phyloP scores from a whole-genome alignment of 2,329 filamentous ascomycete genomes.

The Reticulascus tulasneorum region DNA sequence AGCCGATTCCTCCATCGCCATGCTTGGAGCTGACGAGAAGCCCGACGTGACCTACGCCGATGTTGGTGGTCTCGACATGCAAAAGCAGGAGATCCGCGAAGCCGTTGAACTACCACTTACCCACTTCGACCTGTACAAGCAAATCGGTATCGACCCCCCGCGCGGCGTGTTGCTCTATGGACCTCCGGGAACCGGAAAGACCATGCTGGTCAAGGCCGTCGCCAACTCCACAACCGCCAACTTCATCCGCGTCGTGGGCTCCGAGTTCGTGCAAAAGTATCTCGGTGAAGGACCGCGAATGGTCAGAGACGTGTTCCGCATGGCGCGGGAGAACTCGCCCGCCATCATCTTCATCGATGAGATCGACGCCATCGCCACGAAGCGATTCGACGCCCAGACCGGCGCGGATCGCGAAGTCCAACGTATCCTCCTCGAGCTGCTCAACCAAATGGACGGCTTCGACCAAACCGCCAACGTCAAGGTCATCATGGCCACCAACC shows the following conservation, averaged over 20 bases:
- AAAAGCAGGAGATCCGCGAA: conserved; percentile 98
- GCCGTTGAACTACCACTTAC: conserved; percentile 95
- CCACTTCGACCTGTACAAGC: conserved; percentile 97
- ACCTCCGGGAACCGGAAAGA: conserved; percentile 69
- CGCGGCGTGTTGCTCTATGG: conserved; percentile 87
- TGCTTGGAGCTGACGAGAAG: conserved; percentile 95
- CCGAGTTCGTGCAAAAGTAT: conserved; percentile 92
- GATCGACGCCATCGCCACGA: conserved; percentile 97
- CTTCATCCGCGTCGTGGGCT: conserved; percentile 89
- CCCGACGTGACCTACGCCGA: conserved; percentile 97
- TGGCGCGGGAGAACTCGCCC: conserved; percentile 97
- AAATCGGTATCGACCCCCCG: conserved; percentile 97
- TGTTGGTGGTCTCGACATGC: conserved; percentile 97
- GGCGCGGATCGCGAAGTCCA: conserved; percentile 97
- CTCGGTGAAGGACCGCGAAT: conserved; percentile 92
- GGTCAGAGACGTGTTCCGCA: conserved; percentile 98
- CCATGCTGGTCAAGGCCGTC: conserved; percentile 86
- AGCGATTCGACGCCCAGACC: conserved; percentile 98
- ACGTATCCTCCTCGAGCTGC: conserved; percentile 92
- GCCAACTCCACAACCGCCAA: conserved; percentile 89
- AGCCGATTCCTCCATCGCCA: conserved; percentile 97
- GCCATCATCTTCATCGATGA: conserved; percentile 99
- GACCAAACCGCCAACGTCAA: conserved; percentile 99
- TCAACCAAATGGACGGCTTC: conserved; percentile 99
- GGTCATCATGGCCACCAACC: conserved; percentile 99